These are phyloP conservation scores for Escallonia herrerae DNA, from an alignment of 129 eudicot genomes.

Conservation along the genomic window DNA sequence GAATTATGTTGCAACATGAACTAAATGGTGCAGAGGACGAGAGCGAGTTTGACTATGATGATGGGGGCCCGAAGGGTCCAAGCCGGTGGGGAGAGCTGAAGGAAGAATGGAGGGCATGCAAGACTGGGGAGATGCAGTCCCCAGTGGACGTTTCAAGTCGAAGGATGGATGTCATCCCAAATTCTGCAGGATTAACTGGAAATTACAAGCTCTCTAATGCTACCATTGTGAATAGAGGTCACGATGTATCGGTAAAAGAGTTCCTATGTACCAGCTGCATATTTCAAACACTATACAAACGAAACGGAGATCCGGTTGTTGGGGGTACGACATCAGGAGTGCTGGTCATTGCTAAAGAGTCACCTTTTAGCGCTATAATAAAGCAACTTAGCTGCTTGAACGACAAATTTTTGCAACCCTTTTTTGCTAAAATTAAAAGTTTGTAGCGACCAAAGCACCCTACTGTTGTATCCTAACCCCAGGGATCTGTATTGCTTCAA, in stretches of 20 bases:
- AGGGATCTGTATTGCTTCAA: no score
- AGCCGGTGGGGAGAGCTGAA: slow-evolving; percentile 42
- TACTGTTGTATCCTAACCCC: no score
- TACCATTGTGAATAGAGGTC: slow-evolving; percentile 14
- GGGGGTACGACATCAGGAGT: not conserved
- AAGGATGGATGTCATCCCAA: not conserved
- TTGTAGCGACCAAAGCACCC: no score
- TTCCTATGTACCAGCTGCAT: not conserved
- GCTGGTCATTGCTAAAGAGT: no score
- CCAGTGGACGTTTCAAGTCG: slow-evolving; percentile 10
- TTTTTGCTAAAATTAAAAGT: no score
- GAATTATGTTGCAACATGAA: no score
- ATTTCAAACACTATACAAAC: no score
- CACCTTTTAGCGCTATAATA: no score
- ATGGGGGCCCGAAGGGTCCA: slow-evolving; percentile 34
- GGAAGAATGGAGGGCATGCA: slow-evolving; percentile 25
- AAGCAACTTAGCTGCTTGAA: no score
- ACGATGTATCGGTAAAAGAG: slow-evolving; percentile 14
- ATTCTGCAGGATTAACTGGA: not conserved
- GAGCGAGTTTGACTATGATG: slow-evolving; percentile 37
- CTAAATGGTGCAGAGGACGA: slow-evolving; percentile 35
- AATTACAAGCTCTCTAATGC: slow-evolving; percentile 16
- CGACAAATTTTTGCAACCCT: no score
- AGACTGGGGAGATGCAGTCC: slow-evolving; percentile 17
- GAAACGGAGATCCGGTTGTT: not conserved